Conservation (phyloP, 176 grass and related monocot genomes). For the Triticum urartu region DNA sequence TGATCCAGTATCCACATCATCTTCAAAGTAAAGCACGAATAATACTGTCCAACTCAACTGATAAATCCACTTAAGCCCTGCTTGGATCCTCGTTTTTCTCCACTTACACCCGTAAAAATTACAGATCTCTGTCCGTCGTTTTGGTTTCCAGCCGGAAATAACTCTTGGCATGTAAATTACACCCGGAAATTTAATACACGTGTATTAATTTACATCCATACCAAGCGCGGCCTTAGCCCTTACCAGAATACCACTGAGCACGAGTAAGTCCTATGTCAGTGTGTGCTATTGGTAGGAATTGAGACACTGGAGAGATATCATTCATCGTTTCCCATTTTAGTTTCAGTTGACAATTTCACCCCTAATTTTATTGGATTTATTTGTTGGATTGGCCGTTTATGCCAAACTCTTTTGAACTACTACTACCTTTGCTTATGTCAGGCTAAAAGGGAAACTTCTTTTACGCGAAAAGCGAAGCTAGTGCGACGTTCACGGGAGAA, state of each 20-base stretch:
- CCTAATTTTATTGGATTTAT: not conserved
- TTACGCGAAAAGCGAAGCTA: not conserved
- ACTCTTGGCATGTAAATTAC: too few relatives aligned
- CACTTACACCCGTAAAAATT: too few relatives aligned
- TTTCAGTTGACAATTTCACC: not conserved
- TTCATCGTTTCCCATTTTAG: not conserved
- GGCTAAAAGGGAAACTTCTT: not conserved
- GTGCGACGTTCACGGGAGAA: slow-evolving; percentile 5
- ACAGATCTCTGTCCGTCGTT: too few relatives aligned
- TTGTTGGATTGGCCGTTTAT: not conserved
- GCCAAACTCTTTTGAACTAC: not conserved
- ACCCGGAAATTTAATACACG: too few relatives aligned
- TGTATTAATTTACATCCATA: too few relatives aligned
- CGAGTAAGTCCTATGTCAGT: not conserved
- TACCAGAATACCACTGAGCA: not conserved
- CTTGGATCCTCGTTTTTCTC: too few relatives aligned
- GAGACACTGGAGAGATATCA: not conserved
- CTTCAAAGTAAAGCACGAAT: not conserved
- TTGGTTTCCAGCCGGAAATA: too few relatives aligned
- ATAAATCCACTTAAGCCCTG: too few relatives aligned
- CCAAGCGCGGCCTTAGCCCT: too few relatives aligned
- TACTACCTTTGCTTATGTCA: not conserved
- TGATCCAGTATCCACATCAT: not conserved
- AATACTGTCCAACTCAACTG: too few relatives aligned
- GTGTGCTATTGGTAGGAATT: not conserved